Percentiles rank a stretch among this genome's conserved stretches.
Conservation (phyloP, 768 basidiomycete species). For the Trametes elegans region DNA sequence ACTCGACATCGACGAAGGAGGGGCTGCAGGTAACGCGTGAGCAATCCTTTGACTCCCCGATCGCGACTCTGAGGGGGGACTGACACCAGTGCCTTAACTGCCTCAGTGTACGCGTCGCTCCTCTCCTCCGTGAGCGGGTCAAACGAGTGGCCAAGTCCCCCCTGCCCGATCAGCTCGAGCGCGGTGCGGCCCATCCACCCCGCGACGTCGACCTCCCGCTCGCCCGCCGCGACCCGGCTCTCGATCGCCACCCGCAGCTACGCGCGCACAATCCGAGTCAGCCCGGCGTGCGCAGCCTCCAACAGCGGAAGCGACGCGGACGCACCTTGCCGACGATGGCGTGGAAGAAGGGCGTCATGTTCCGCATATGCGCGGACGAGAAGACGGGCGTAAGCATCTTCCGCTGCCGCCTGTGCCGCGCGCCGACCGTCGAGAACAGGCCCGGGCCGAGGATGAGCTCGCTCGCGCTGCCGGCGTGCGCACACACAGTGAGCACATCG, state of each 20-base stretch:
- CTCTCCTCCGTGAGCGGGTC: slow-evolving; percentile 15
- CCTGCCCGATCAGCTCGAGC: slow-evolving; percentile 23
- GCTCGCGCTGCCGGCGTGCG: not conserved
- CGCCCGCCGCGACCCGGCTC: not conserved
- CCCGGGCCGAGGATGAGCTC: not conserved
- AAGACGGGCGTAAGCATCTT: slow-evolving; percentile 26
- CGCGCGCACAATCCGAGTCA: no score
- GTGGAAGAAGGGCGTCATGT: slow-evolving; percentile 25
- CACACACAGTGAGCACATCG: no score
- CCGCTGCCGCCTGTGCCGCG: slow-evolving; percentile 22
- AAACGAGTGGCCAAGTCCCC: slow-evolving; percentile 21
- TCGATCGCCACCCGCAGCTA: slow-evolving; percentile 15
- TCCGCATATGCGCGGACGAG: slow-evolving; percentile 22
- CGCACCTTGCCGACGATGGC: slow-evolving; percentile 11
- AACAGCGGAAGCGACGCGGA: no score
- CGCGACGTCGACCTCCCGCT: slow-evolving; percentile 14
- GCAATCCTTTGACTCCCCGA: slow-evolving; percentile 33
- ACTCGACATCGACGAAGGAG: slow-evolving; percentile 16
- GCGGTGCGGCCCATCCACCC: slow-evolving; percentile 21
- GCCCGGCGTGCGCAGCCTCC: no score
- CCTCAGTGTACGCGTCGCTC: slow-evolving; percentile 15
- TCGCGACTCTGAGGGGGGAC: slow-evolving; percentile 29
- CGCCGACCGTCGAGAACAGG: not conserved
- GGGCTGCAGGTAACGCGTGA: no score
- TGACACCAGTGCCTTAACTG: slow-evolving; percentile 22